Evolutionary conservation across 768 basidiomycete species (phyloP).

Genomic region (Tephrocybe rancida): DNA sequence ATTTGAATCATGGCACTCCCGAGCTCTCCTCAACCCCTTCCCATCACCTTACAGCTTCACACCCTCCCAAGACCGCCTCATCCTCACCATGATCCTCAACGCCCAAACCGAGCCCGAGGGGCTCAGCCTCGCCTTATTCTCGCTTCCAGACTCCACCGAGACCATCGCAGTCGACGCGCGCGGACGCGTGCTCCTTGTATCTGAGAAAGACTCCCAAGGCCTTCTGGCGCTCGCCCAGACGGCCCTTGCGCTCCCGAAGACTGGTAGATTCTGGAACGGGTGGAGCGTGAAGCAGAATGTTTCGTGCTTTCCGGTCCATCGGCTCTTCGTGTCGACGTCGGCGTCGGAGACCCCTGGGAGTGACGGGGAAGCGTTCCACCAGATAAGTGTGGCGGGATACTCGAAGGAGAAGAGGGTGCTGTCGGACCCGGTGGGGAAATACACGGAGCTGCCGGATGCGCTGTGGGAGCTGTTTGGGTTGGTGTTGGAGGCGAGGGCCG

Average conservation of each 20-base stretch:
- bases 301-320: constrained; percentile 36
- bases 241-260: constrained; percentile 24
- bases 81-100: background rate
- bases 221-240: constrained; percentile 26
- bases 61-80: background rate
- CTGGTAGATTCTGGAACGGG: constrained; percentile 33
- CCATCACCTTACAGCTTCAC: background rate
- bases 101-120: background rate
- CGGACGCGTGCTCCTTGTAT: background rate
- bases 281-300: constrained; percentile 32
- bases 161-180: constrained; percentile 1
- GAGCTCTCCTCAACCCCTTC: background rate
- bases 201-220: constrained; percentile 25
- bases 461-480: constrained; percentile 34
- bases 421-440: constrained; percentile 26
- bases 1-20: background rate
- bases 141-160: background rate
- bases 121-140: constrained; percentile 1
- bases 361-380: constrained; percentile 15
- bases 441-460: constrained; percentile 27
- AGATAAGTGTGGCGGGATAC: constrained; percentile 39
- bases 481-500: constrained; percentile 34
- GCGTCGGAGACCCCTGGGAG: constrained; percentile 9
- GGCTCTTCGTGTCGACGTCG: constrained; percentile 27
- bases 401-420: constrained; percentile 29